phyloP scores from a whole-genome alignment of 805 yeast genomes.

The Kluyveromyces dobzhanskii region DNA sequence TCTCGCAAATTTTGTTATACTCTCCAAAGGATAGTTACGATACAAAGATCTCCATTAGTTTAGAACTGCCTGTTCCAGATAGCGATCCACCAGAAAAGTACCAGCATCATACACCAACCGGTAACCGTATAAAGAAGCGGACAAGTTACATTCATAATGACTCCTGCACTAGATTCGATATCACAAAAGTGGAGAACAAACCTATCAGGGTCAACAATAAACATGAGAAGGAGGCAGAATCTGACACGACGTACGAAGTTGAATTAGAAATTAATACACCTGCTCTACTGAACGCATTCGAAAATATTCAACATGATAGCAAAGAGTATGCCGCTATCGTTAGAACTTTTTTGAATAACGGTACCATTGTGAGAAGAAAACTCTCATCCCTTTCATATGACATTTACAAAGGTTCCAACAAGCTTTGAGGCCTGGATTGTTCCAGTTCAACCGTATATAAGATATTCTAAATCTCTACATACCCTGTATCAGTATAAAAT shows the following conservation, averaged over 20 bases:
- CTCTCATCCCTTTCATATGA: conserved; percentile 27
- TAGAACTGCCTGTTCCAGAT: conserved; percentile 61
- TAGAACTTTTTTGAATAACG: conserved; percentile 51
- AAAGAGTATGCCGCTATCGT: conserved; percentile 51
- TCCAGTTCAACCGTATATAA: not conserved
- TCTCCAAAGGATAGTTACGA: conserved; percentile 76
- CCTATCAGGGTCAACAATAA: conserved; percentile 30
- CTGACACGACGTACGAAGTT: conserved; percentile 33
- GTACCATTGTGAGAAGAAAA: conserved; percentile 37
- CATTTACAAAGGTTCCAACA: conserved; percentile 31
- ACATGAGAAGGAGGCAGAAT: conserved; percentile 18
- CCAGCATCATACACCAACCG: conserved; percentile 43
- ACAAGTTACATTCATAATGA: conserved; percentile 64
- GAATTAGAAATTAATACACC: conserved; percentile 45
- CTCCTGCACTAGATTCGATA: conserved; percentile 64
- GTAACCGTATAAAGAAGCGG: conserved; percentile 65
- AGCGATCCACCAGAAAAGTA: conserved; percentile 48
- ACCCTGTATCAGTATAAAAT: no score
- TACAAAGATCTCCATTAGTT: conserved; percentile 61
- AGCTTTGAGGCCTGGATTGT: conserved; percentile 11
- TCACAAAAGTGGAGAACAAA: conserved; percentile 37
- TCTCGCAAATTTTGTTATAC: conserved; percentile 63
- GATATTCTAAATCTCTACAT: no score
- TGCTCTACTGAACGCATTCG: conserved; percentile 34
- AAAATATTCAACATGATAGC: conserved; percentile 36